Evolutionary conservation across 805 yeast species (phyloP), one percentile per base, ranked within the genome.

Genomic region (Hanseniaspora taiwanica): DNA sequence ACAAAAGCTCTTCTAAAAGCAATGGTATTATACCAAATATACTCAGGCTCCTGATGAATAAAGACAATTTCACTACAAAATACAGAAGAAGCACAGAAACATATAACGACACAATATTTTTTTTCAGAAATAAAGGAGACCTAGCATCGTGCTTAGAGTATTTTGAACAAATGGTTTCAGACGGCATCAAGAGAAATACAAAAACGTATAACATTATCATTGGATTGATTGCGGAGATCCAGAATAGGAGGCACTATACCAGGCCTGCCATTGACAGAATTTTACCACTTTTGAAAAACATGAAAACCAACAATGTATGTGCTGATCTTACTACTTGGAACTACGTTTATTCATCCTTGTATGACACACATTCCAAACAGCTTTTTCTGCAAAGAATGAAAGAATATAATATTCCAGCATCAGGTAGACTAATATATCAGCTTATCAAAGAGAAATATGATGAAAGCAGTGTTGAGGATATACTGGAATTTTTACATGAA

Each of bases 251-350:
- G 21, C 56, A 52, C 32, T 54, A 53, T 42, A 34, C 48, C 5
- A 58, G 54, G 33, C 39, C 40, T 16, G 56, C 58, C 2, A 49
- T 51, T 33, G 44, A 45, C 10, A 56, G 59, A 19, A 46, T 61
- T 3, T 36, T 52, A 4, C 58, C 48, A 27, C 53, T 56, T 29
- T 46, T 67, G 32, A 46, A 46, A 13, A 48, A 50, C 37, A 65
- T 67, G 69, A 40, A 51, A 21, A 37, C 39, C 3, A 38, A 46
- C 17, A 36, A 44, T 0, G 38, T 65, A 1, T 36, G 45, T 2
- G 65, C 66, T 0, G 65, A 67, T 45, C 31, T 60, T 1, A 47
- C 50, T 2, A 66, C 72, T 0, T 66, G 70, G 66, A 51, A 56
- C 14, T 43, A 60, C 3, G 47, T 65, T 9, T 60, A 56, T 42